phyloP scores from a whole-genome alignment of 2,329 filamentous ascomycete species.

The Neonectria sp. region DNA sequence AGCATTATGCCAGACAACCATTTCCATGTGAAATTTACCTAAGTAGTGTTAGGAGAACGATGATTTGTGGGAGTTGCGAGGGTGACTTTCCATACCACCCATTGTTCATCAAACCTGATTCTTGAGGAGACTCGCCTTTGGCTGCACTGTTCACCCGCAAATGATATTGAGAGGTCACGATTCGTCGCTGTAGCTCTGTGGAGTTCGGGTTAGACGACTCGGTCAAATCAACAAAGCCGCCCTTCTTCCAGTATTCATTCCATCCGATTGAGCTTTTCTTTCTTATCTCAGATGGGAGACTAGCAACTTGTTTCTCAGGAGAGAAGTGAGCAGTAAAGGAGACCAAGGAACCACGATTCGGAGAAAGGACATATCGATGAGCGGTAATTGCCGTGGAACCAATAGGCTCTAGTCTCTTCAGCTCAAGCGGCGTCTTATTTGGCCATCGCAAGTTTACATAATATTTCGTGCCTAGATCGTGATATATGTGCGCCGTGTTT shows the following conservation, averaged over 20 bases:
- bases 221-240: conserved; percentile 60
- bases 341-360: conserved; percentile 26
- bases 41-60: neutral
- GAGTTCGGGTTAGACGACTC: conserved; percentile 54
- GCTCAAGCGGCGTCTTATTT: conserved; percentile 28
- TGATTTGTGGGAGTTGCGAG: rapidly evolving
- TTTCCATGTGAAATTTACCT: conserved; percentile 61
- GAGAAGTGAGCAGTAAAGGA: conserved; percentile 55
- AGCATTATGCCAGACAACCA: conserved; percentile 59
- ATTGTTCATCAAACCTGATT: conserved; percentile 62
- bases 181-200: conserved; percentile 60
- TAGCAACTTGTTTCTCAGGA: conserved; percentile 35
- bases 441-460: conserved; percentile 57
- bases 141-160: conserved; percentile 60
- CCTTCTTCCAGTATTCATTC: conserved; percentile 56
- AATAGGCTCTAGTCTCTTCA: conserved; percentile 39
- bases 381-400: conserved; percentile 45
- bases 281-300: conserved; percentile 43
- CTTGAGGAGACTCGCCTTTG: conserved; percentile 56
- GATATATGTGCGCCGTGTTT: conserved; percentile 52
- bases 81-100: conserved; percentile 59
- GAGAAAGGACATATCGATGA: conserved; percentile 52
- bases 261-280: conserved; percentile 48
- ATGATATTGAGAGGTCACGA: conserved; percentile 60
- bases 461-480: conserved; percentile 57